Conservation (phyloP, 2,329 filamentous ascomycete species). For the Phaeosphaeriaceae sp. region DNA sequence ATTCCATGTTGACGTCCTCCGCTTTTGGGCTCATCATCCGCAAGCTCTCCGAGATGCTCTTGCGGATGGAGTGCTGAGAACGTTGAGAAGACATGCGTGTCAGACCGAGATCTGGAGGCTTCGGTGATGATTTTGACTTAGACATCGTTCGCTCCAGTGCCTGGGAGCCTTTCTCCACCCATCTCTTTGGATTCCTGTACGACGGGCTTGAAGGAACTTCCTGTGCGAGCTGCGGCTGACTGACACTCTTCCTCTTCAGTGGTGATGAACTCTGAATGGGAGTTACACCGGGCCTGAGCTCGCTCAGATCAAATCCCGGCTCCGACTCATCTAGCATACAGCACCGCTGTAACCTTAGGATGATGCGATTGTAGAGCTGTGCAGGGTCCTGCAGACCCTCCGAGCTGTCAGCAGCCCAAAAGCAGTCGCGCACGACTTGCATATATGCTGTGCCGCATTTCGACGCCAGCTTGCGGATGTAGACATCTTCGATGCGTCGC, state of each 20-base stretch:
- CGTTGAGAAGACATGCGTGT: conserved; percentile 38
- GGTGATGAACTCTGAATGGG: conserved; percentile 29
- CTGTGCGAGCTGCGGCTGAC: conserved; percentile 28
- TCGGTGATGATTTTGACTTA: conserved; percentile 34
- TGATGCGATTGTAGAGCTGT: conserved; percentile 53
- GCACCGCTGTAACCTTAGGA: conserved; percentile 50
- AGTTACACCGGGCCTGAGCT: conserved; percentile 28
- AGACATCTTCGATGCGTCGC: conserved; percentile 67
- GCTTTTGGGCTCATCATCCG: conserved; percentile 39
- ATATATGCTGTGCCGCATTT: conserved; percentile 78
- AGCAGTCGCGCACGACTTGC: conserved; percentile 75
- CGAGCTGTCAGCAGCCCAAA: conserved; percentile 68
- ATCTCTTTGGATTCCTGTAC: conserved; percentile 45
- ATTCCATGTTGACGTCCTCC: conserved; percentile 38
- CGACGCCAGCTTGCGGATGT: conserved; percentile 68
- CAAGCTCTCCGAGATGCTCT: conserved; percentile 41
- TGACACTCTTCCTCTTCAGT: conserved; percentile 43
- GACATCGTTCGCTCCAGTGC: conserved; percentile 44
- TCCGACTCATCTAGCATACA: conserved; percentile 50
- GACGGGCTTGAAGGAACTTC: conserved; percentile 40
- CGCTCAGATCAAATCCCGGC: conserved; percentile 36
- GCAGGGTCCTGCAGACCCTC: conserved; percentile 41
- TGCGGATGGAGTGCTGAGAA: conserved; percentile 44
- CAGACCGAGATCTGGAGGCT: conserved; percentile 35
- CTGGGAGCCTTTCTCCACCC: conserved; percentile 46